Percentiles rank a stretch among this genome's conserved stretches.
Evolutionary conservation across 2,329 filamentous ascomycete genomes (phyloP).

Genomic region (Mycosphaerella arachidis): DNA sequence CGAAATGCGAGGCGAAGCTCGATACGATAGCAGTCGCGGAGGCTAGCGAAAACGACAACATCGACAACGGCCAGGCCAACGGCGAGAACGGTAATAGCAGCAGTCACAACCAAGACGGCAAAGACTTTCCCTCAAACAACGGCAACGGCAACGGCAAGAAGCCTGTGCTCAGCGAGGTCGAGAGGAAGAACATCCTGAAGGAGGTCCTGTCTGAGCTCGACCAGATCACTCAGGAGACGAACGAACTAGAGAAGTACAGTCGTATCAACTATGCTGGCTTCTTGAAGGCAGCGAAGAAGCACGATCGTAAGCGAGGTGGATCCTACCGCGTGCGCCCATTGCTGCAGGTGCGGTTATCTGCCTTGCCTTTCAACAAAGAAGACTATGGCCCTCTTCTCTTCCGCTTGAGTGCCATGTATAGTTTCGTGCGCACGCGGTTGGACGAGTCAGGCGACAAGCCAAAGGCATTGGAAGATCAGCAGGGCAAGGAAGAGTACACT

Average conservation of each 20-base stretch:
- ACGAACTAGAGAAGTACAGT: slow-evolving; percentile 90
- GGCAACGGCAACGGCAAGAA: slow-evolving; percentile 27
- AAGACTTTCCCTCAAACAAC: slow-evolving; percentile 2
- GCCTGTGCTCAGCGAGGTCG: slow-evolving; percentile 36
- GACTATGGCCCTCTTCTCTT: slow-evolving; percentile 87
- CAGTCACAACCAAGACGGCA: neutral
- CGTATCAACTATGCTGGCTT: slow-evolving; percentile 97
- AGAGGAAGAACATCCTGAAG: slow-evolving; percentile 54
- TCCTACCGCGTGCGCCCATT: slow-evolving; percentile 86
- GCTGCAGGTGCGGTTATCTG: slow-evolving; percentile 83
- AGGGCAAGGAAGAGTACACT: slow-evolving; percentile 29
- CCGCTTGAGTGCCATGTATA: slow-evolving; percentile 89
- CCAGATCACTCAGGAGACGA: slow-evolving; percentile 81
- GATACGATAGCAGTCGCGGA: slow-evolving; percentile 49
- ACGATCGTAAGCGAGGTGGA: slow-evolving; percentile 85
- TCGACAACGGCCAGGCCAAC: slow-evolving; percentile 20
- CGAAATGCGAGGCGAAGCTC: slow-evolving; percentile 62
- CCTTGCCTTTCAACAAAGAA: slow-evolving; percentile 90
- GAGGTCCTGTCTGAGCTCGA: slow-evolving; percentile 78
- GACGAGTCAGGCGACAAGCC: slow-evolving; percentile 46
- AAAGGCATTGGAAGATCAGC: slow-evolving; percentile 18
- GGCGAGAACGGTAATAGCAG: slow-evolving; percentile 21
- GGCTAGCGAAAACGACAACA: slow-evolving; percentile 29
- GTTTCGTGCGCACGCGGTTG: slow-evolving; percentile 80
- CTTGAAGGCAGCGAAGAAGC: slow-evolving; percentile 97